These are phyloP conservation scores for Suillus sp. DNA, from an alignment of 768 basidiomycete species.

Conservation along the genomic window DNA sequence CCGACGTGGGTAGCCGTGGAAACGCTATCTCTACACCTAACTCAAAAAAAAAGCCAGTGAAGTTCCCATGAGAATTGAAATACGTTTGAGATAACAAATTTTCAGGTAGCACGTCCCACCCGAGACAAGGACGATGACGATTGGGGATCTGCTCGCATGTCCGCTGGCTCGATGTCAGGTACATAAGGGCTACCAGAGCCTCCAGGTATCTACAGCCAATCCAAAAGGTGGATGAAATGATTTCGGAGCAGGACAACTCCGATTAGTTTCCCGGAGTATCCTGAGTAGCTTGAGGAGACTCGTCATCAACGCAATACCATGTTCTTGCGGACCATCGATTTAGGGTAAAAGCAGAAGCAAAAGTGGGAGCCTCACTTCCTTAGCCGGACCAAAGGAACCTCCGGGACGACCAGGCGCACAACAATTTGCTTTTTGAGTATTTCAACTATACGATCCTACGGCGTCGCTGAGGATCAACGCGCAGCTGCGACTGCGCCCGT, in stretches of 20 bases:
- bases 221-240: constrained; percentile 46
- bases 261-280: constrained; percentile 49
- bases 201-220: constrained; percentile 49
- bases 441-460: not conserved
- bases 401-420: not conserved
- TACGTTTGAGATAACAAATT: not conserved
- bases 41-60: not conserved
- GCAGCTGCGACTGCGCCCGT: constrained; percentile 31
- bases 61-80: not conserved
- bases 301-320: constrained; percentile 9
- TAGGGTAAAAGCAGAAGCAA: constrained; percentile 10
- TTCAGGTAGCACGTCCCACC: not conserved
- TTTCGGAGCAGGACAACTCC: constrained; percentile 28
- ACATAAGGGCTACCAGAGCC: constrained; percentile 35
- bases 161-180: constrained; percentile 14
- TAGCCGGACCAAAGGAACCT: constrained; percentile 15
- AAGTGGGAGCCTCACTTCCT: not conserved
- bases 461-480: constrained; percentile 25
- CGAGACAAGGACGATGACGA: not conserved
- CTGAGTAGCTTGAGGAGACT: constrained; percentile 44
- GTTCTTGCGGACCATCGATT: constrained; percentile 10
- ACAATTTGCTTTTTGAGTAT: not conserved
- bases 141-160: not conserved
- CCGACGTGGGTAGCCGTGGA: not conserved
- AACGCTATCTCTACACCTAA: not conserved